Percentiles rank a stretch among this genome's conserved stretches.
These are phyloP conservation scores for Boletus fagicola DNA, from an alignment of 768 basidiomycete genomes.

Conservation along the genomic window DNA sequence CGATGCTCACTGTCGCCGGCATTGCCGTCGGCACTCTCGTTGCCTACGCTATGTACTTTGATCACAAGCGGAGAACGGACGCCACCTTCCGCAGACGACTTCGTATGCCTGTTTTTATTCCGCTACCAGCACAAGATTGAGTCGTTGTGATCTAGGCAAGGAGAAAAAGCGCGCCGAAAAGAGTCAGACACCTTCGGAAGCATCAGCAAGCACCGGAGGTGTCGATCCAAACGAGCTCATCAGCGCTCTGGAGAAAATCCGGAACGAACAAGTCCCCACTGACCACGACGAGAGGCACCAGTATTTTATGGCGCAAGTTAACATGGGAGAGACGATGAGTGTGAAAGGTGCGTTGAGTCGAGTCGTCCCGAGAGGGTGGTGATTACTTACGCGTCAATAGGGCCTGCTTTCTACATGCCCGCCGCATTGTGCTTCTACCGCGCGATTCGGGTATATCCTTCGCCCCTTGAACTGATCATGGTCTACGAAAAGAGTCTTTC, in stretches of 20 bases:
- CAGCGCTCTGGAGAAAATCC: constrained; percentile 63
- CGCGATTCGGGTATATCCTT: constrained; percentile 91
- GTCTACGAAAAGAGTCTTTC: constrained; percentile 94
- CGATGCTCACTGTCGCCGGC: constrained; percentile 41
- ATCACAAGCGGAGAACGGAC: constrained; percentile 91
- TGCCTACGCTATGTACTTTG: constrained; percentile 91
- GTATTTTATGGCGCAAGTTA: constrained; percentile 91
- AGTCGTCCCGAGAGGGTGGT: neutral
- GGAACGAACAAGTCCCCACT: constrained; percentile 64
- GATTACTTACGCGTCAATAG: constrained; percentile 40
- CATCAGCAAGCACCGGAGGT: constrained; percentile 22
- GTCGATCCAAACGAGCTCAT: constrained; percentile 54
- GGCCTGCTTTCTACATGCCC: constrained; percentile 71
- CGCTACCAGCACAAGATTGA: neutral
- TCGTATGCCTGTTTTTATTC: constrained; percentile 50
- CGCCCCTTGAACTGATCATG: constrained; percentile 89
- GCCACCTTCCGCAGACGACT: constrained; percentile 83
- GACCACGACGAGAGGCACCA: constrained; percentile 76
- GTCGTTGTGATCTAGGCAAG: constrained; percentile 56
- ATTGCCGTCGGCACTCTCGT: constrained; percentile 54
- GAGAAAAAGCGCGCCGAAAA: constrained; percentile 89
- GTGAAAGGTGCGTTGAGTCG: constrained; percentile 51
- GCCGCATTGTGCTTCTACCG: constrained; percentile 92
- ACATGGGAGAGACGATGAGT: constrained; percentile 81
- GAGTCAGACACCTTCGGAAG: constrained; percentile 48